These are phyloP conservation scores for Cicer arietinum DNA, from an alignment of 306 rosid genomes.

Conservation along the genomic window DNA sequence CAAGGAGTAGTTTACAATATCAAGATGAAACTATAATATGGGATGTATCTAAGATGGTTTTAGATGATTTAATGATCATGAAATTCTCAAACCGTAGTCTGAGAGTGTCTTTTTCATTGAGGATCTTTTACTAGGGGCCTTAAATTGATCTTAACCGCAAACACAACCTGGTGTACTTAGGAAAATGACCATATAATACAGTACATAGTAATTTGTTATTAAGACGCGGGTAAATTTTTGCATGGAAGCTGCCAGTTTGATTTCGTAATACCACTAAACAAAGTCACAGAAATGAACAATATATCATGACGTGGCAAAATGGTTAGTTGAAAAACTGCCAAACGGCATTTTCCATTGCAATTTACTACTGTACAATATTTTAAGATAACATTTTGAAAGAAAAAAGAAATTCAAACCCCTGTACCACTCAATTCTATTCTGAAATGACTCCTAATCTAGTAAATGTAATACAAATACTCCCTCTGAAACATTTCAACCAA, in stretches of 20 bases:
- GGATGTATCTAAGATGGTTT: no score
- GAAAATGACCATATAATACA: not conserved
- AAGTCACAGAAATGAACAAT: not conserved
- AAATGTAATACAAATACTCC: slow-evolving; percentile 57
- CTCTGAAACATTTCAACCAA: slow-evolving; percentile 60
- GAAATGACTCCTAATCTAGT: slow-evolving; percentile 51
- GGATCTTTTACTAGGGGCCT: no score
- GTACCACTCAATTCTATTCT: slow-evolving; percentile 59
- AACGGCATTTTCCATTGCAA: slow-evolving; percentile 71
- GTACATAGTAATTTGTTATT: not conserved
- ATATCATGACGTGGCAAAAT: not conserved
- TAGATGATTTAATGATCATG: no score
- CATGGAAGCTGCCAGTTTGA: slow-evolving; percentile 8
- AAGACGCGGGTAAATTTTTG: no score
- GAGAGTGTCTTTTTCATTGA: no score
- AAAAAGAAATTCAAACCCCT: slow-evolving; percentile 55
- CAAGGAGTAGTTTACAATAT: no score
- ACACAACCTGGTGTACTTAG: not conserved
- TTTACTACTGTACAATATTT: slow-evolving; percentile 79
- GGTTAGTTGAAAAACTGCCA: slow-evolving; percentile 64
- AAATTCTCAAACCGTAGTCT: no score
- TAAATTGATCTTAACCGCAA: no score
- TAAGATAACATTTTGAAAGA: slow-evolving; percentile 48
- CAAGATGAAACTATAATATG: no score
- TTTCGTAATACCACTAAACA: not conserved